Conservation (phyloP, 2,329 filamentous ascomycete genomes). For the Cladobotryum protrusum region DNA sequence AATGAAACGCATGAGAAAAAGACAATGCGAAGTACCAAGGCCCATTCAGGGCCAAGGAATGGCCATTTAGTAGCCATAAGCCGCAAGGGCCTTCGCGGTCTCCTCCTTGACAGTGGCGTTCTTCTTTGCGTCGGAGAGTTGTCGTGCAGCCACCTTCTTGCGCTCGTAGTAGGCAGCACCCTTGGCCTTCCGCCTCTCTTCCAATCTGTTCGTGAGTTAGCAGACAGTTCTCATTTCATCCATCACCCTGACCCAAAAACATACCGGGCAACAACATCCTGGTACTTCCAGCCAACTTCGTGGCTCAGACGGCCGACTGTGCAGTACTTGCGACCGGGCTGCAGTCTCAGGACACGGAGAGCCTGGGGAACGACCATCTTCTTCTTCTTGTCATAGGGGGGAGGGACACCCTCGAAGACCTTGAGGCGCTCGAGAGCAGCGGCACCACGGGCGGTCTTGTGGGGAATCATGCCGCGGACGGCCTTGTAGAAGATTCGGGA, state of each 20-base stretch:
- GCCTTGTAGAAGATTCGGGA: slow-evolving; percentile 99
- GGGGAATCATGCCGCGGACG: slow-evolving; percentile 99
- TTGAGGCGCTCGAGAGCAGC: slow-evolving; percentile 97
- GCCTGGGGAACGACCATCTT: slow-evolving; percentile 98
- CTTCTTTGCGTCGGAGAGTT: slow-evolving; percentile 90
- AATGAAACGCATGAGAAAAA: slow-evolving; percentile 47
- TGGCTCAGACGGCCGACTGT: slow-evolving; percentile 95
- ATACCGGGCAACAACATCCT: slow-evolving; percentile 96
- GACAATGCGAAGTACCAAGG: slow-evolving; percentile 34
- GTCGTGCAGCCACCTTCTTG: slow-evolving; percentile 94
- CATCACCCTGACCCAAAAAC: slow-evolving; percentile 34
- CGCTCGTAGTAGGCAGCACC: slow-evolving; percentile 98
- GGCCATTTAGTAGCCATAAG: slow-evolving; percentile 75
- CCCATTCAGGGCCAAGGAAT: slow-evolving; percentile 23
- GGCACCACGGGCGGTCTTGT: slow-evolving; percentile 98
- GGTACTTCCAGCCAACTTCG: slow-evolving; percentile 99
- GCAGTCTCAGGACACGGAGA: slow-evolving; percentile 89
- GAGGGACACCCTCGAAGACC: slow-evolving; percentile 98
- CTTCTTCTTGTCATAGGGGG: slow-evolving; percentile 99
- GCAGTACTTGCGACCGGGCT: slow-evolving; percentile 99
- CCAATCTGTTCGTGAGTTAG: slow-evolving; percentile 58
- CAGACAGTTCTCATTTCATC: not conserved
- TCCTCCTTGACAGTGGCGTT: slow-evolving; percentile 79
- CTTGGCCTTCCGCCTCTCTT: slow-evolving; percentile 99
- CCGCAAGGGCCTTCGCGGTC: slow-evolving; percentile 81